Evolutionary conservation across 148 eudicot genomes (phyloP).

Genomic region (Pharnaceum exiguum): DNA sequence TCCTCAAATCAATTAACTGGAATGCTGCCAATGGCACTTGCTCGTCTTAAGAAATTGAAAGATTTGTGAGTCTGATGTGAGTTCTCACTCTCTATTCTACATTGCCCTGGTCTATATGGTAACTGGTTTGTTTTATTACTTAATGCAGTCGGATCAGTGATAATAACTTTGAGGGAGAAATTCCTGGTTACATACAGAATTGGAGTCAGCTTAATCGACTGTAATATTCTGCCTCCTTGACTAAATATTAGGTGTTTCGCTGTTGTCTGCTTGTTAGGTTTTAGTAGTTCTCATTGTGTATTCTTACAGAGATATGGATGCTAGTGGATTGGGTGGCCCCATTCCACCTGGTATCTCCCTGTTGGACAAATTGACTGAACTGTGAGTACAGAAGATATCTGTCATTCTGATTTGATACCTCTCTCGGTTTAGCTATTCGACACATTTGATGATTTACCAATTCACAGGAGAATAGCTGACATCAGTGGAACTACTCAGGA

Average conservation of each 20-base stretch:
- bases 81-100: neutral
- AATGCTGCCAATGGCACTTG: conserved; percentile 48
- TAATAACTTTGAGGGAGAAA: conserved; percentile 51
- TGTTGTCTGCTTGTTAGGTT: neutral
- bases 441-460: neutral
- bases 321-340: conserved; percentile 70
- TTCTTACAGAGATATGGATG: conserved; percentile 65
- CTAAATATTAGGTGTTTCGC: neutral
- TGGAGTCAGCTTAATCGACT: conserved; percentile 54
- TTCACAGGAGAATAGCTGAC: conserved; percentile 71
- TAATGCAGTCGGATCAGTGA: conserved; percentile 64
- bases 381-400: conserved; percentile 43
- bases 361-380: conserved; percentile 33
- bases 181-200: conserved; percentile 55
- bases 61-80: conserved; percentile 50
- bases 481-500: conserved; percentile 39
- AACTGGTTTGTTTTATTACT: neutral
- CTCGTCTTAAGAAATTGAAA: conserved; percentile 38
- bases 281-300: conserved; percentile 2
- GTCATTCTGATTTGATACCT: neutral
- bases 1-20: conserved; percentile 67
- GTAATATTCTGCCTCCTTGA: conserved; percentile 38
- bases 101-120: neutral
- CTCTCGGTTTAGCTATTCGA: neutral
- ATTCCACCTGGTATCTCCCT: conserved; percentile 49